phyloP scores from a whole-genome alignment of 2,329 filamentous ascomycete species.

The Aspergillus cejpii region DNA sequence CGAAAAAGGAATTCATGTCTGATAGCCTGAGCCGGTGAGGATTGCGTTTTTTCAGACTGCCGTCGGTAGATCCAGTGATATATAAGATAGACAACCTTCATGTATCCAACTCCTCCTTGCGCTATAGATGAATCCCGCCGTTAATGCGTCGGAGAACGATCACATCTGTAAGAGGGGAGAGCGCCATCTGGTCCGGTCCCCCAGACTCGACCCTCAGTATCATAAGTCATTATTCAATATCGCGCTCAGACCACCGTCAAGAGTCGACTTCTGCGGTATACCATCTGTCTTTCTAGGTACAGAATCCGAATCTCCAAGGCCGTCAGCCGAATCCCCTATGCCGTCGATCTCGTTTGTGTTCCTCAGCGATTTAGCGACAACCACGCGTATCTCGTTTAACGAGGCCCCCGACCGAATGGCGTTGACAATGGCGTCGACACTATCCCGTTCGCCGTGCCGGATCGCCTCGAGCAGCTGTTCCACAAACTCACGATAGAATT shows the following conservation, averaged over 20 bases:
- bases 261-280: not conserved
- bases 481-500: slow-evolving; percentile 22
- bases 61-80: not conserved
- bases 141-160: not conserved
- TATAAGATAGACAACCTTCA: not conserved
- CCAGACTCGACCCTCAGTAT: not conserved
- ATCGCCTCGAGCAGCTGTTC: slow-evolving; percentile 25
- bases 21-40: not conserved
- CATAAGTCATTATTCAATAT: not conserved
- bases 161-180: not conserved
- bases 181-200: not conserved
- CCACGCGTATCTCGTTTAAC: slow-evolving; percentile 12
- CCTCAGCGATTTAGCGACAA: slow-evolving; percentile 2
- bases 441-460: slow-evolving; percentile 16
- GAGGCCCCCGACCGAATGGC: slow-evolving; percentile 23
- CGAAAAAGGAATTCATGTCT: not conserved
- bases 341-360: not conserved
- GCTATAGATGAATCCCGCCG: not conserved
- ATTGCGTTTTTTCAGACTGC: not conserved
- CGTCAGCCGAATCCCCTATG: not conserved
- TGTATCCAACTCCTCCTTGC: not conserved
- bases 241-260: not conserved
- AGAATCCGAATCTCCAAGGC: not conserved
- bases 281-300: not conserved
- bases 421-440: slow-evolving; percentile 22